A percentile compares a stretch with the other conserved stretches of the same genome.
These are phyloP conservation scores for Fusarium mundagurra DNA, from an alignment of 2,329 filamentous ascomycete genomes.

Conservation along the genomic window DNA sequence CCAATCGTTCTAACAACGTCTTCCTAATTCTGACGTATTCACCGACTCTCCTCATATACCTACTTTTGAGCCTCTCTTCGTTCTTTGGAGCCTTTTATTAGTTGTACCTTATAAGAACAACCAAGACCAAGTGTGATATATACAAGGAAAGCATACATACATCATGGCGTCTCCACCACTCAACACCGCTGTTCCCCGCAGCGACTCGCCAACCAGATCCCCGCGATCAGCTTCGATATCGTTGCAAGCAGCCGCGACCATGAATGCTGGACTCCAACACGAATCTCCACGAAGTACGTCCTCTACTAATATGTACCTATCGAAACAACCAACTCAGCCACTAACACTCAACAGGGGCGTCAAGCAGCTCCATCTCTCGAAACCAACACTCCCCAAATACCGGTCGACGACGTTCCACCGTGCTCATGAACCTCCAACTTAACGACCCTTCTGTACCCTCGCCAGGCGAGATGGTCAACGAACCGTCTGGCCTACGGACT, in stretches of 20 bases:
- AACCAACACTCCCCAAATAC: constrained; percentile 57
- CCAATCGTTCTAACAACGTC: constrained; percentile 17
- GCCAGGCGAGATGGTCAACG: constrained; percentile 74
- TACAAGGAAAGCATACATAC: not conserved
- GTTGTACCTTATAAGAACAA: not conserved
- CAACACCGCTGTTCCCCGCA: constrained; percentile 38
- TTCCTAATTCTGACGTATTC: constrained; percentile 18
- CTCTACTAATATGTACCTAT: not conserved
- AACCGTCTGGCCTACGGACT: constrained; percentile 45
- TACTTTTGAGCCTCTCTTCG: not conserved
- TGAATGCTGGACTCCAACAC: constrained; percentile 79
- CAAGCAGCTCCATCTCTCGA: constrained; percentile 61
- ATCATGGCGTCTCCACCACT: constrained; percentile 47
- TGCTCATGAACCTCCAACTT: constrained; percentile 77
- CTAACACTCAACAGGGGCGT: constrained; percentile 54
- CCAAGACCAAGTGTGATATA: not conserved
- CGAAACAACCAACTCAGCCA: not conserved
- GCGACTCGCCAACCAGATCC: constrained; percentile 67
- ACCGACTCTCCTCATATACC: constrained; percentile 3
- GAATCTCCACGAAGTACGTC: constrained; percentile 67
- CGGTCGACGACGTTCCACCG: constrained; percentile 71
- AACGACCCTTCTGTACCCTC: constrained; percentile 75
- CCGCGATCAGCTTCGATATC: constrained; percentile 74
- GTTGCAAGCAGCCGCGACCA: constrained; percentile 78
- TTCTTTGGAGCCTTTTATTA: not conserved